Conservation (phyloP, 305 asterid genomes). For the Fraxinus baroniana region DNA sequence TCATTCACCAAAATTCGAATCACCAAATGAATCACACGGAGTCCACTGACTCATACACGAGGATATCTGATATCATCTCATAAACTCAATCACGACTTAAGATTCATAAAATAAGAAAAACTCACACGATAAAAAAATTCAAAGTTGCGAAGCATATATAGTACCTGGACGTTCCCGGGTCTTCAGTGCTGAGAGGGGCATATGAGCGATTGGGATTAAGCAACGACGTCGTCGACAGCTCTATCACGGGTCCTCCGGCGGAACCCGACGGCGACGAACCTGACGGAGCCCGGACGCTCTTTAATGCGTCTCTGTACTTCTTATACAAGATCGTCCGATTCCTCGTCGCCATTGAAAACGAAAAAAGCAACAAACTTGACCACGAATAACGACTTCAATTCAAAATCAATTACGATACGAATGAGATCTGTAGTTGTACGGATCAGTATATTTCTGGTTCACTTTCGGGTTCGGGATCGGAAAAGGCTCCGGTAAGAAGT, state of each 20-base stretch:
- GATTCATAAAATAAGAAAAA: background rate
- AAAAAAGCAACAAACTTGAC: slow-evolving; percentile 9
- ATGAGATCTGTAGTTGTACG: slow-evolving; percentile 28
- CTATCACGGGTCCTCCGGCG: slow-evolving; percentile 86
- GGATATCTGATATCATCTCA: background rate
- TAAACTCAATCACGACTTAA: background rate
- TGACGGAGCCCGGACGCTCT: slow-evolving; percentile 80
- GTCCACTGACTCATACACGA: background rate
- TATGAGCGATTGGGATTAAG: slow-evolving; percentile 77
- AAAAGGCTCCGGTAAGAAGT: slow-evolving; percentile 15
- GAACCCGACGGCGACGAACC: slow-evolving; percentile 58
- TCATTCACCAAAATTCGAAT: background rate
- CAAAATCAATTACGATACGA: background rate
- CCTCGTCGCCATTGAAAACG: slow-evolving; percentile 76
- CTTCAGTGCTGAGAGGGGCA: slow-evolving; percentile 90
- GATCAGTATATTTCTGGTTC: background rate
- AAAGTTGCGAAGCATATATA: background rate
- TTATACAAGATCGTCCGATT: slow-evolving; percentile 80
- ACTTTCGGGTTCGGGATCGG: slow-evolving; percentile 27
- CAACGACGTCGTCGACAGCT: slow-evolving; percentile 79
- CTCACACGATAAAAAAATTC: background rate
- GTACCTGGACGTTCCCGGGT: slow-evolving; percentile 91
- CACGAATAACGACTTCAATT: slow-evolving; percentile 15
- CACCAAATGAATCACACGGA: background rate
- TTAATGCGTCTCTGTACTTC: slow-evolving; percentile 88